Conservation (phyloP, 208 protist genomes). For the Acanthamoeba royreba region DNA sequence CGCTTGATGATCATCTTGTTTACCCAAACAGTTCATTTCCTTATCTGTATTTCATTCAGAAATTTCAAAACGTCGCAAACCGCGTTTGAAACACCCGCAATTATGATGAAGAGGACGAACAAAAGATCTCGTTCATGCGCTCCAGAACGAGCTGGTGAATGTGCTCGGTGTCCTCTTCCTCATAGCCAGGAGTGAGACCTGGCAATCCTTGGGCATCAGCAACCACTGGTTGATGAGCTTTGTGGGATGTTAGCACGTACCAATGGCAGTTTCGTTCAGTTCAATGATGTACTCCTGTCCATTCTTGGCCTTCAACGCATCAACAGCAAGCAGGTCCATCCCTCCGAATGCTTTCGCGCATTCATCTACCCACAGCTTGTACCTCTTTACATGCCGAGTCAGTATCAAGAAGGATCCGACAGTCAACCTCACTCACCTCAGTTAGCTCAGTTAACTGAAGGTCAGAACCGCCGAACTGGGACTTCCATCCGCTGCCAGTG, state of each 20-base stretch:
- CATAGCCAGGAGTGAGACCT: not conserved
- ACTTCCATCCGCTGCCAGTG: slow-evolving; percentile 39
- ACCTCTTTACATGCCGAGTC: not conserved
- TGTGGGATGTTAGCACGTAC: not conserved
- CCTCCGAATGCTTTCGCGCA: not conserved
- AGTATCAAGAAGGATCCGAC: not conserved
- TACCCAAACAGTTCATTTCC: too few relatives aligned
- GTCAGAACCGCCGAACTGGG: slow-evolving; percentile 31
- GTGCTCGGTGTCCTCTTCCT: not conserved
- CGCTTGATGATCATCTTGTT: too few relatives aligned
- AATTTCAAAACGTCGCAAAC: too few relatives aligned
- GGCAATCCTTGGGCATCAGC: not conserved
- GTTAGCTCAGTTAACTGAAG: not conserved
- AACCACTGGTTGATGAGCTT: not conserved
- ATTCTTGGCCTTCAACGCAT: not conserved
- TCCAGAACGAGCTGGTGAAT: not conserved
- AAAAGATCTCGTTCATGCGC: not conserved
- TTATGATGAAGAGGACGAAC: too few relatives aligned
- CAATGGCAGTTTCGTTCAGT: slow-evolving; percentile 27
- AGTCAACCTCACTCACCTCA: not conserved
- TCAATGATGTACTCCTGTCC: slow-evolving; percentile 45
- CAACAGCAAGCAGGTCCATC: not conserved
- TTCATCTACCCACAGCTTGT: not conserved
- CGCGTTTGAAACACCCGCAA: too few relatives aligned
- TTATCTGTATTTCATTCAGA: too few relatives aligned